Conservation (phyloP, 2,329 filamentous ascomycete genomes). For the Ploettnerulaceae sp. region DNA sequence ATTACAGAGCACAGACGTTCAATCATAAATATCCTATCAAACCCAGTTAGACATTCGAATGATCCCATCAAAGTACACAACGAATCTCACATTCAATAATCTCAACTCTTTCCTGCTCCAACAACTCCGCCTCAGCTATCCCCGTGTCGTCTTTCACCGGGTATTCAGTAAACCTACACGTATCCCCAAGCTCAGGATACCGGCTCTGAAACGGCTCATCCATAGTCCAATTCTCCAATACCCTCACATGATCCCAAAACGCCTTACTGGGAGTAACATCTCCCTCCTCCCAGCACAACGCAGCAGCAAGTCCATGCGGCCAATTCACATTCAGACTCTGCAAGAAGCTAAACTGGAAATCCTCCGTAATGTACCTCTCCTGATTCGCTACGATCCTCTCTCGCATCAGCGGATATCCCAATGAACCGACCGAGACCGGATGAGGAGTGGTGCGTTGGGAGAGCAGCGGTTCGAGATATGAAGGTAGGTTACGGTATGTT, state of each 20-base stretch:
- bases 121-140: background rate
- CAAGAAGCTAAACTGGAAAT: background rate
- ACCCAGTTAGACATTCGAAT: too few species aligned
- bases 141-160: background rate
- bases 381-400: background rate
- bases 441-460: background rate
- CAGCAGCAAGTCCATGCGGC: background rate
- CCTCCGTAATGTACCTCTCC: background rate
- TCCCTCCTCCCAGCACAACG: background rate
- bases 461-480: background rate
- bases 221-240: background rate
- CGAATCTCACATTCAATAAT: too few species aligned
- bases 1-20: too few species aligned
- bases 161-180: background rate
- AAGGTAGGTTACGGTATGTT: background rate
- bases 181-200: background rate
- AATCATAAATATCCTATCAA: too few species aligned
- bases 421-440: background rate
- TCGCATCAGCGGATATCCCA: background rate
- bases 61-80: too few species aligned
- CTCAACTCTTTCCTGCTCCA: too few species aligned
- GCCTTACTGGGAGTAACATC: slow-evolving; percentile 1
- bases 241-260: slow-evolving; percentile 1
- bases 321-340: background rate
- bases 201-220: background rate